Conservation (phyloP, 2,329 filamentous ascomycete species). For the Lasiodiplodia theobromae region DNA sequence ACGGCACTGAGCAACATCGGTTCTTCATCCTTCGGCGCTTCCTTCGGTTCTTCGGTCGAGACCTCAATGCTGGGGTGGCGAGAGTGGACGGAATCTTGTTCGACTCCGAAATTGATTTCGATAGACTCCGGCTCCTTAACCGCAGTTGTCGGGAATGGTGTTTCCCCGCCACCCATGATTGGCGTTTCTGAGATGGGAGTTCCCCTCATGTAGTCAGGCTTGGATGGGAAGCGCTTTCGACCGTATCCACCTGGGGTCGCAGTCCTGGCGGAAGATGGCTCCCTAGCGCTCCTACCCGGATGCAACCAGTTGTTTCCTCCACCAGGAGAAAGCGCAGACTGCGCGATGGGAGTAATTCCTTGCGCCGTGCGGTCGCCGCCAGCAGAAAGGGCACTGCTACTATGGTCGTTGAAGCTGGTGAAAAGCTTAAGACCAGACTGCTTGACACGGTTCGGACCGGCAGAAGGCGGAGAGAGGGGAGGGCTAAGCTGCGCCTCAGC, state of each 20-base stretch:
- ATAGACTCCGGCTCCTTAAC: conserved; percentile 29
- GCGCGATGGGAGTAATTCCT: conserved; percentile 85
- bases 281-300: conserved; percentile 45
- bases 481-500: conserved; percentile 67
- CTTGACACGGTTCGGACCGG: conserved; percentile 64
- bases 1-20: conserved; percentile 49
- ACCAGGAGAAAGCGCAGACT: conserved; percentile 70
- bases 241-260: conserved; percentile 70
- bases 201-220: conserved; percentile 41
- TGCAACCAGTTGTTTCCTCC: conserved; percentile 54
- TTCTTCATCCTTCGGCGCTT: conserved; percentile 56
- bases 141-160: conserved; percentile 30
- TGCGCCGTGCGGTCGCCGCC: conserved; percentile 72
- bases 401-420: conserved; percentile 79
- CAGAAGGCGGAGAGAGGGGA: conserved; percentile 72
- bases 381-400: conserved; percentile 66
- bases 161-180: conserved; percentile 9
- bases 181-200: conserved; percentile 33
- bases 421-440: conserved; percentile 88
- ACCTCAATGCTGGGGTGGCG: conserved; percentile 20
- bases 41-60: conserved; percentile 47
- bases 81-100: conserved; percentile 9
- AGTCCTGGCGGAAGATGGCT: conserved; percentile 58
- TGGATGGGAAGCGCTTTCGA: conserved; percentile 68
- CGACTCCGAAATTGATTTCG: conserved; percentile 14